Base-by-base conservation (phyloP, 495 filamentous ascomycete genomes). In the Lepidopterella palustris region DNA sequence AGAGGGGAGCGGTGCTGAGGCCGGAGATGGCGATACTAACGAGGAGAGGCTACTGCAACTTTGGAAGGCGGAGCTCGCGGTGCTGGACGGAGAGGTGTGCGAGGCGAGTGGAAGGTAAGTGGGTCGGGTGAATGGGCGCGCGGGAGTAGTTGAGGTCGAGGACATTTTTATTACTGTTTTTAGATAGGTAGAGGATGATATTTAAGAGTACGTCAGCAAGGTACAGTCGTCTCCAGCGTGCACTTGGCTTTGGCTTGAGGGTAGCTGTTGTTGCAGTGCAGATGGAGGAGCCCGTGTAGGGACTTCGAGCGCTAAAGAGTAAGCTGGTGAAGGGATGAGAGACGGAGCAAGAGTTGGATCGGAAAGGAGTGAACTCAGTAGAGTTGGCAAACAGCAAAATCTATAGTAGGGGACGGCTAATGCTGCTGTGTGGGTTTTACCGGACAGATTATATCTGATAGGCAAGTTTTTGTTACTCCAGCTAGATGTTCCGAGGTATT, bases 1-100 rank as follows among this genome's bases (percentile, higher is more conserved):
- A 27, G 69, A 70, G 0, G 71, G 72, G 23, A 72, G 57, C 3
- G 72, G 72, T 18, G 72, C 71, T 0, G 70, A 70, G 25, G 64
- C 63, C 10, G 61, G 26, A 29, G 65, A 53, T 10, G 60, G 54
- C 51, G 67, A 53, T 9, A 56, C 55, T 5, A 73, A 53, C 39
- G 63, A 70, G 18, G 68, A 60, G 28, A 69, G 58, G 62, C 64
- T 69, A 57, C 63, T 68, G 40, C 66, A 70, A 64, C 59, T 65
- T 48, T 68, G 66, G 64, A 65, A 72, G 50, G 69, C 56, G 3
- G 70, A 71, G 31, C 59, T 56, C 31, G 63, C 25, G 27, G 62
- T 39, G 52, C 15, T 35, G 25, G 52, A 54, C 26, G 54, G 15
- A 3, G 65, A 5, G n/a, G 1, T 25, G 31, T 31, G 53, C 32